Evolutionary conservation across 2,329 filamentous ascomycete genomes (phyloP).

Genomic region (Allantophomopsis lycopodina): DNA sequence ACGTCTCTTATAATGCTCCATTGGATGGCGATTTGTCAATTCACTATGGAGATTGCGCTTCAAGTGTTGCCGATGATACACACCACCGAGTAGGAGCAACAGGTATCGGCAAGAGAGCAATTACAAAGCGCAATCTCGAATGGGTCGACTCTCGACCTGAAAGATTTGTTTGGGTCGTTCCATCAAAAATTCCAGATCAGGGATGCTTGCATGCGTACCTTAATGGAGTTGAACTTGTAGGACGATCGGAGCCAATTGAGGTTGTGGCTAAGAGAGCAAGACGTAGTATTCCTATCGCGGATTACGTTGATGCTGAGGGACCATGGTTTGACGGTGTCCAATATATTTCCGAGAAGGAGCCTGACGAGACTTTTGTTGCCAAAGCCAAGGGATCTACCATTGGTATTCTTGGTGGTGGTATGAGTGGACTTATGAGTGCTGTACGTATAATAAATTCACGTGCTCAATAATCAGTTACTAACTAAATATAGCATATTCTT

Average conservation of each 20-base stretch:
- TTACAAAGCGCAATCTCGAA: conserved; percentile 28
- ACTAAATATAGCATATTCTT: conserved; percentile 20
- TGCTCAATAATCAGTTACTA: not conserved
- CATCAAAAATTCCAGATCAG: conserved; percentile 14
- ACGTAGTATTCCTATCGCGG: conserved; percentile 1
- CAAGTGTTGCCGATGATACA: conserved; percentile 11
- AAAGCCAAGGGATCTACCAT: conserved; percentile 42
- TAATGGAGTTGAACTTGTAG: conserved; percentile 11
- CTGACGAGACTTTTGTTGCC: conserved; percentile 34
- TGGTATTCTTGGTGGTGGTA: conserved; percentile 52
- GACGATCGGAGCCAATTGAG: conserved; percentile 4
- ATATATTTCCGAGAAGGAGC: conserved; percentile 38
- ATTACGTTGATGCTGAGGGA: conserved; percentile 20
- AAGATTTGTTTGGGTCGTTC: conserved; percentile 26
- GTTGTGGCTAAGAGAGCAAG: not conserved
- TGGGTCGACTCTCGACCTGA: conserved; percentile 27
- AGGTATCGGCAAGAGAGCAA: conserved; percentile 23
- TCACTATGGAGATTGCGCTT: conserved; percentile 47
- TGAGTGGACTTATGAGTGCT: conserved; percentile 45
- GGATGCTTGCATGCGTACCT: conserved; percentile 21
- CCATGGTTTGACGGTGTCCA: conserved; percentile 55
- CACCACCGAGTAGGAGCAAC: conserved; percentile 3
- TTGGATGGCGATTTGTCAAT: conserved; percentile 56
- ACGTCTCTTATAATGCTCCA: conserved; percentile 36
- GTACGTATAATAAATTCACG: conserved; percentile 2